phyloP scores from a whole-genome alignment of 1,284 basidiomycete genomes.

The Hemileia vastatrix region DNA sequence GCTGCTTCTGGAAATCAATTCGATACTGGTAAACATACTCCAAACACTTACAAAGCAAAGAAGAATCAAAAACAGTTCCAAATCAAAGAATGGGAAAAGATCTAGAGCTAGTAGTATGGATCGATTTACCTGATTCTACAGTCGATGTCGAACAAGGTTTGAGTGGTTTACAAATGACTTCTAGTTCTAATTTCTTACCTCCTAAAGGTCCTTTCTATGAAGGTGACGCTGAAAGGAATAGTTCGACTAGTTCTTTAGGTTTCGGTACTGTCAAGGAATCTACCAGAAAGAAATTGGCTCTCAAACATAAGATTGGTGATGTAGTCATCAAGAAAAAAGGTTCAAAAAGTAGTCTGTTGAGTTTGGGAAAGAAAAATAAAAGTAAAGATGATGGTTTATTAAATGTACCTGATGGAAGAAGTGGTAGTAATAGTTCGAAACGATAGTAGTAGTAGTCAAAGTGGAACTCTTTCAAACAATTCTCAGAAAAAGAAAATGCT shows the following conservation, averaged over 20 bases:
- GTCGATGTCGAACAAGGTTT: constrained; percentile 23
- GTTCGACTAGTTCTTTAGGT: background rate
- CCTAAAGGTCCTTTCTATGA: background rate
- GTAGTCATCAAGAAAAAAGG: background rate
- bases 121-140: constrained; percentile 14
- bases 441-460: too few relatives aligned
- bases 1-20: constrained; percentile 28
- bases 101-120: constrained; percentile 18
- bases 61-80: background rate
- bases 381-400: background rate
- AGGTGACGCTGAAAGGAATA: background rate
- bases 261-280: background rate
- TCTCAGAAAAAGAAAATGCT: too few relatives aligned
- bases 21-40: constrained; percentile 17
- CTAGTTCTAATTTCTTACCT: background rate
- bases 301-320: background rate
- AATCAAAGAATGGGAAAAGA: constrained; percentile 26
- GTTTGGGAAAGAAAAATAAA: background rate
- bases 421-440: too few relatives aligned
- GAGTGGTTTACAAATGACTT: constrained; percentile 22
- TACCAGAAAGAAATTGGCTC: background rate
- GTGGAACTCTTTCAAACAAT: too few relatives aligned
- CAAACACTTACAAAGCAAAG: background rate
- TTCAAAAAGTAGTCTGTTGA: background rate
- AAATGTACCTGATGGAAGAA: too few relatives aligned